Base-by-base conservation (phyloP, 83 land plant genomes). In the Picea abies region DNA sequence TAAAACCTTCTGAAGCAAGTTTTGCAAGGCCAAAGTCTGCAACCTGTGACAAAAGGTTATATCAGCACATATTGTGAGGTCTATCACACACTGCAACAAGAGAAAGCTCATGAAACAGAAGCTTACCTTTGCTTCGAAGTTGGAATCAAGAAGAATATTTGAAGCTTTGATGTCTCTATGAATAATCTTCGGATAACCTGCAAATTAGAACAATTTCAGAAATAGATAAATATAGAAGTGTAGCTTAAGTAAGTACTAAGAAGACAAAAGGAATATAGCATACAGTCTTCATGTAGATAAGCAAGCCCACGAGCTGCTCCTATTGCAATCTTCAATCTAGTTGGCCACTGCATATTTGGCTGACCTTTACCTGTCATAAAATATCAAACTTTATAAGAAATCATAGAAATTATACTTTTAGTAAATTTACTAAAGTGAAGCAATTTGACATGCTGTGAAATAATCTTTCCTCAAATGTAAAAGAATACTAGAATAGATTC, bases 21-120 rank as follows among this genome's bases (percentile, higher is more conserved):
- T 93, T 97, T 68, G 99, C 99, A 65, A 97, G 95, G 8, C 98
- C 99, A 95, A 97, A 97, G 83, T 97, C 99, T 35, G 99, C 93
- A 89, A 97, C 99, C 99, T 96, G 90, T 61, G 56, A 32, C 65
- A 25, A 61, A 78, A 78, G 22, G 63, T 58, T 41, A 41, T 32
- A 23, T 39, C 64, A 61, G 19, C 66, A 39, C 16, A 60, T 19
- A 26, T 41, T 56, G 16, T 20, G 26, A 56, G 47, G 20, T 4
- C 32, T 60, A 52, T 41, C 22, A 19, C 32, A 60, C 8, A 15
- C 14, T 20, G 58, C 15, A 64, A 64, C 69, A 71, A 69, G 16
- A 19, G 23, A 25, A 66, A 10, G 65, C 32, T 78, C 39, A 29
- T 78, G 22, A 12, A 65, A 25, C 26, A 41, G 69, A 63, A 73